These are phyloP conservation scores for Jamesozyma gamospora DNA, from an alignment of 805 yeast genomes.

Conservation along the genomic window DNA sequence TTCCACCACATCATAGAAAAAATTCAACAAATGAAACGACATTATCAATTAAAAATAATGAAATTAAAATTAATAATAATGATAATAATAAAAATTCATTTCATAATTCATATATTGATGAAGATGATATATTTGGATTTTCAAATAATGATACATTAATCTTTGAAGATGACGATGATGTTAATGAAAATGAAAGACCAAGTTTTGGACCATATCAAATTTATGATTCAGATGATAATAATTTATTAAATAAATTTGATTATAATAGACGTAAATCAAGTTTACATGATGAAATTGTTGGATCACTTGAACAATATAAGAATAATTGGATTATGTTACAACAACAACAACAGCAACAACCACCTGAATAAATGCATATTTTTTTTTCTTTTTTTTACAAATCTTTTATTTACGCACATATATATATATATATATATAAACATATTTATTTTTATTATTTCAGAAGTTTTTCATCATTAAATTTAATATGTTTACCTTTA, in stretches of 20 bases:
- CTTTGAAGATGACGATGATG: constrained; percentile 25
- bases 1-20: constrained; percentile 48
- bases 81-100: constrained; percentile 1
- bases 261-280: constrained; percentile 22
- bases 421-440: not conserved
- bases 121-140: constrained; percentile 23
- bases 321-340: constrained; percentile 31
- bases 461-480: constrained; percentile 22
- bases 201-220: constrained; percentile 15
- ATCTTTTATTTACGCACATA: not conserved
- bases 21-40: constrained; percentile 21
- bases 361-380: not conserved
- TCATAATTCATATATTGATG: constrained; percentile 22
- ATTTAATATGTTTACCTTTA: constrained; percentile 45
- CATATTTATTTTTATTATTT: not conserved
- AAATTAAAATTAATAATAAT: constrained; percentile 6
- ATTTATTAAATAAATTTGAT: constrained; percentile 4
- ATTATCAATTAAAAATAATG: constrained; percentile 16
- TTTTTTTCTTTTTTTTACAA: not conserved
- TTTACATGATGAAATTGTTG: constrained; percentile 27
- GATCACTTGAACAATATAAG: constrained; percentile 30
- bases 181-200: constrained; percentile 11
- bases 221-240: constrained; percentile 7
- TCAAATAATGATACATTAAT: constrained; percentile 23
- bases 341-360: constrained; percentile 20